These are phyloP conservation scores for Cryptococcus depauperatus DNA, from an alignment of 1,284 basidiomycete genomes.

Conservation along the genomic window DNA sequence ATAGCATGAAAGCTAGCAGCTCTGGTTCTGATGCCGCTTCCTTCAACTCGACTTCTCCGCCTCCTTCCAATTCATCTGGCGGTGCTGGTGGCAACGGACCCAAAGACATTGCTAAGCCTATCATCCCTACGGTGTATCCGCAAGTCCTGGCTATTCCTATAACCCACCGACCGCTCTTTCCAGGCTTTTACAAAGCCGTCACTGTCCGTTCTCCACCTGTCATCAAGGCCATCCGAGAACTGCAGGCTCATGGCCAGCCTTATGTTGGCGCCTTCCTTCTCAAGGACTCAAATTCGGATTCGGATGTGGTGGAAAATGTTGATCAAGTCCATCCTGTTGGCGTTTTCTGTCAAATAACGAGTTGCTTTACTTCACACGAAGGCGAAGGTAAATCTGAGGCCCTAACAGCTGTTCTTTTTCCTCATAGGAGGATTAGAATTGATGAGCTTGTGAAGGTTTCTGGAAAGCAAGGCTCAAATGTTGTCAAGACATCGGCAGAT, in stretches of 20 bases:
- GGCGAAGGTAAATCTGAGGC: conserved; percentile 55
- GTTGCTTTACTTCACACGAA: conserved; percentile 65
- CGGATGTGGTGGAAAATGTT: conserved; percentile 82
- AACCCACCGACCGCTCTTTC: conserved; percentile 89
- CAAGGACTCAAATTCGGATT: conserved; percentile 84
- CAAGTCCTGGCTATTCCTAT: conserved; percentile 94
- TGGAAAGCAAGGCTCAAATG: conserved; percentile 1
- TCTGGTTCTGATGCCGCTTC: conserved; percentile 8
- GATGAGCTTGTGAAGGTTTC: conserved; percentile 58
- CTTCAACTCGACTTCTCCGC: conserved; percentile 9
- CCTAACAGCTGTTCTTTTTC: conserved; percentile 89
- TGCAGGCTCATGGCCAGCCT: conserved; percentile 92
- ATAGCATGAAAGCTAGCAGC: conserved; percentile 1
- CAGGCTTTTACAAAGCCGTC: conserved; percentile 96
- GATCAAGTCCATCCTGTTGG: conserved; percentile 88
- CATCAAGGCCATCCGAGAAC: conserved; percentile 90
- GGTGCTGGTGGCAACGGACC: conserved; percentile 12
- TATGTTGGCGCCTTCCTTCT: conserved; percentile 96
- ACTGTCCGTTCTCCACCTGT: conserved; percentile 84
- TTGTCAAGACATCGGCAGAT: conserved; percentile 18
- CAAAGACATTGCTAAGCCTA: conserved; percentile 56
- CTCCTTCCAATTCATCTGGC: conserved; percentile 9
- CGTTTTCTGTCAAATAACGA: conserved; percentile 96
- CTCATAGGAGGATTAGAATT: conserved; percentile 85
- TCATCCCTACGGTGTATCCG: conserved; percentile 80